Base-by-base conservation (phyloP, 345 rosid genomes). In the Pelargonium nanum region DNA sequence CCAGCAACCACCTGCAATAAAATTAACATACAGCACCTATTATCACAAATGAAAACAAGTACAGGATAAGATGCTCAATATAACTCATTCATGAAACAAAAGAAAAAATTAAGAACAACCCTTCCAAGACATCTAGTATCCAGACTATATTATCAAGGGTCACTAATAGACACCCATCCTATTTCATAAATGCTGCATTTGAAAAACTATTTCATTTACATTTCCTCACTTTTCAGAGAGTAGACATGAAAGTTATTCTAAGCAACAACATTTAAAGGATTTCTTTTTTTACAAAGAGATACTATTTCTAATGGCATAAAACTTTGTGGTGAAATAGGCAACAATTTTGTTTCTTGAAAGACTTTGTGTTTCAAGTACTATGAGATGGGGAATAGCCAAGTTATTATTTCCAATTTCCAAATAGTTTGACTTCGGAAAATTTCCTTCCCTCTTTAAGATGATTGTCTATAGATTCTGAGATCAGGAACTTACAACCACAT, bases 401-500 rank as follows among this genome's bases (percentile, higher is more conserved):
- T 8, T 40, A 40, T 6, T 40, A 40, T 40, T 40, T 7, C 9
- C 15, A 10, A 12, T 40, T 17, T 40, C 2, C 48, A 40, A 40
- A 40, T 12, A 40, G 15, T 40, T 15, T 9, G 48, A 6, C 15
- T 6, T 40, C 15, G 2, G 48, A 12, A 40, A 40, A 15, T 17
- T 40, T 40, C 16, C 15, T 40, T 40, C 48, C 45, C 6, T 5
- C 45, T 34, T 9, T 40, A 30, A 26, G 23, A 63, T 2, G 58
- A 16, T 53, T 24, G 22, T 54, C 63, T 40, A 40, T 53, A 12
- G 32, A 48, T 53, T 59, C 12, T 48, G 1, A 70, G 7, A 8
- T 40, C 22, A 59, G 68, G 65, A 59, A 84, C 98, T 89, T 88
- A 92, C 98, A 74, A 89, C 91, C 84, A 89, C 69, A 61, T 89